Evolutionary conservation across 176 grass and related monocot species (phyloP).

Genomic region (Phoenix roebelenii): DNA sequence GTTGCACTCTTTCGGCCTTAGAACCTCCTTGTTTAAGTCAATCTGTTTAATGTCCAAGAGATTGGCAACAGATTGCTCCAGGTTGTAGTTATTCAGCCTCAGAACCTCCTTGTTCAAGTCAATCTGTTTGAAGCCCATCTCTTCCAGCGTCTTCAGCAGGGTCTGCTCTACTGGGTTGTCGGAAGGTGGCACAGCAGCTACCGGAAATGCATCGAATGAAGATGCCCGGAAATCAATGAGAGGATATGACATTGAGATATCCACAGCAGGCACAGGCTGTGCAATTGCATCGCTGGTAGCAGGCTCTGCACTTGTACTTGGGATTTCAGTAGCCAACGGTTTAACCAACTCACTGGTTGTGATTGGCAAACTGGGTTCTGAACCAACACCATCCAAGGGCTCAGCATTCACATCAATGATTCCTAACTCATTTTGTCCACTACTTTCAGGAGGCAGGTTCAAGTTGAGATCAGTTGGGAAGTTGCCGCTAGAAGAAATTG

Average conservation of each 20-base stretch:
- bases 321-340: background rate
- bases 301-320: background rate
- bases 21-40: constrained; percentile 62
- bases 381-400: background rate
- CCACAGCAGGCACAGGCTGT: background rate
- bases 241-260: constrained; percentile 10
- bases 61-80: constrained; percentile 50
- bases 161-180: constrained; percentile 33
- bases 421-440: constrained; percentile 6
- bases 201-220: background rate
- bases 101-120: constrained; percentile 84
- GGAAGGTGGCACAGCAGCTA: background rate
- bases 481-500: constrained; percentile 17
- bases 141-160: constrained; percentile 45
- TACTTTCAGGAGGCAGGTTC: constrained; percentile 37
- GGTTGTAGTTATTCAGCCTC: constrained; percentile 50
- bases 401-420: constrained; percentile 32
- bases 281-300: background rate
- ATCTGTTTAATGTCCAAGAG: constrained; percentile 15
- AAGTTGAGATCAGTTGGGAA: constrained; percentile 24
- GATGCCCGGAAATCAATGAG: constrained; percentile 9
- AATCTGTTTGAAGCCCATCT: constrained; percentile 55
- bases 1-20: constrained; percentile 54
- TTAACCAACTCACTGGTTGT: background rate
- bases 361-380: background rate